Evolutionary conservation across 2,329 filamentous ascomycete species (phyloP).

Genomic region (Colletotrichum navitas): DNA sequence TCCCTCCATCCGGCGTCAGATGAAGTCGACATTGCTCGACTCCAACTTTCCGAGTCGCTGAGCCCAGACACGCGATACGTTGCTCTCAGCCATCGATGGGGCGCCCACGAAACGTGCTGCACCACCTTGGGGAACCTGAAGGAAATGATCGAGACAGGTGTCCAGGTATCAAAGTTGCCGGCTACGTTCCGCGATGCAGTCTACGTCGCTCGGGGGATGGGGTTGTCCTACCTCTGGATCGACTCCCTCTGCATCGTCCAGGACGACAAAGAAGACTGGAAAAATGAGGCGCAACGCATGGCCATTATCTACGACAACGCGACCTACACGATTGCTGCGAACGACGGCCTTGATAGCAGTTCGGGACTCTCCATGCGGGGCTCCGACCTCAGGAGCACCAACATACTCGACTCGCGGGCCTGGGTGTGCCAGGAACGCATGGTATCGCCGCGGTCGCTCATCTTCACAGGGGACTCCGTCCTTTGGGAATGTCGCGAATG

Average conservation of each 20-base stretch:
- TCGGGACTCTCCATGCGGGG: not conserved
- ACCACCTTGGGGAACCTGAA: not conserved
- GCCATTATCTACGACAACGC: slow-evolving; percentile 26
- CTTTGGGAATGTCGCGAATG: slow-evolving; percentile 24
- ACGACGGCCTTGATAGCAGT: slow-evolving; percentile 6
- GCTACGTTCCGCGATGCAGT: slow-evolving; percentile 12
- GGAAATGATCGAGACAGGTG: not conserved
- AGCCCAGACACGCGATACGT: slow-evolving; percentile 4
- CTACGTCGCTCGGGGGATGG: slow-evolving; percentile 4
- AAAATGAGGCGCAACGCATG: slow-evolving; percentile 12
- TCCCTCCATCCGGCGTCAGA: not conserved
- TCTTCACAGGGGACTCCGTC: not conserved
- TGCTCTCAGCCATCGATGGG: slow-evolving; percentile 24
- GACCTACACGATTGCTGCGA: not conserved
- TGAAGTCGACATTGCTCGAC: not conserved
- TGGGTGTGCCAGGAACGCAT: slow-evolving; percentile 26
- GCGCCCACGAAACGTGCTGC: not conserved
- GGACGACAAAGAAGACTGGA: slow-evolving; percentile 12
- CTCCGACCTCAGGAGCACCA: not conserved
- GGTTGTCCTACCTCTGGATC: slow-evolving; percentile 11
- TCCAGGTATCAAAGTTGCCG: not conserved
- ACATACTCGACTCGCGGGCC: slow-evolving; percentile 4
- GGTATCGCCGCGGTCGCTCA: slow-evolving; percentile 15
- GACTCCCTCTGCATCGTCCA: slow-evolving; percentile 12
- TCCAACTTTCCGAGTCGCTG: slow-evolving; percentile 13